Conservation (phyloP, 1,139 yeast genomes). For the Meyerozyma smithsonii region DNA sequence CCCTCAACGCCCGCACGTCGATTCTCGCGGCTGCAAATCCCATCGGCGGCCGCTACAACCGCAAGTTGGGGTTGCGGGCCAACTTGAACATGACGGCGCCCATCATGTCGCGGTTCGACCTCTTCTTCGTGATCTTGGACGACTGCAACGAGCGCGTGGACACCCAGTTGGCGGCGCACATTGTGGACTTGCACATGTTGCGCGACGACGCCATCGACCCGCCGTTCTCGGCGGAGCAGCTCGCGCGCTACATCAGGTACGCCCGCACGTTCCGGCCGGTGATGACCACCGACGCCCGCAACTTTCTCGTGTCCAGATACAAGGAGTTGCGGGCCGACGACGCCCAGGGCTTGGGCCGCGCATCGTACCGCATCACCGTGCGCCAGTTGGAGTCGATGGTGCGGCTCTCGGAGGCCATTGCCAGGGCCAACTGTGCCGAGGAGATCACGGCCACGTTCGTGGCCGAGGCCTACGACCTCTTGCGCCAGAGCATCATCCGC, state of each 20-base stretch:
- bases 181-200: constrained; percentile 88
- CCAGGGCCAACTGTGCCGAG: constrained; percentile 93
- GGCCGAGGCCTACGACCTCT: constrained; percentile 86
- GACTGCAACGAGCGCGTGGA: constrained; percentile 92
- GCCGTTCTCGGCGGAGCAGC: constrained; percentile 85
- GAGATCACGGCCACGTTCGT: constrained; percentile 84
- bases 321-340: constrained; percentile 88
- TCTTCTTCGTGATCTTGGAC: constrained; percentile 90
- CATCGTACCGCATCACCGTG: constrained; percentile 91
- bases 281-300: constrained; percentile 79
- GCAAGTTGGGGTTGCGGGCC: constrained; percentile 78
- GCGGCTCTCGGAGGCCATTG: constrained; percentile 92
- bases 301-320: constrained; percentile 71
- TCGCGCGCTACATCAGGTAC: constrained; percentile 82
- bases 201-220: constrained; percentile 89
- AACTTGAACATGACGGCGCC: constrained; percentile 98
- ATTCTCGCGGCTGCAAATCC: constrained; percentile 98
- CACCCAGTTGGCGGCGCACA: constrained; percentile 85
- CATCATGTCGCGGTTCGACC: constrained; percentile 95
- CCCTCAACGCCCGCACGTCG: constrained; percentile 92
- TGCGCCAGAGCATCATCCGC: constrained; percentile 87
- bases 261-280: constrained; percentile 93
- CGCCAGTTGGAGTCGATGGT: constrained; percentile 95
- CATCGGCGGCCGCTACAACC: constrained; percentile 88
- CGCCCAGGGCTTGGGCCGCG: constrained; percentile 84